A percentile compares a stretch with the other conserved stretches of the same genome.
These are phyloP conservation scores for Rhodotorula sp. DNA, from an alignment of 1,284 basidiomycete genomes.

Conservation along the genomic window DNA sequence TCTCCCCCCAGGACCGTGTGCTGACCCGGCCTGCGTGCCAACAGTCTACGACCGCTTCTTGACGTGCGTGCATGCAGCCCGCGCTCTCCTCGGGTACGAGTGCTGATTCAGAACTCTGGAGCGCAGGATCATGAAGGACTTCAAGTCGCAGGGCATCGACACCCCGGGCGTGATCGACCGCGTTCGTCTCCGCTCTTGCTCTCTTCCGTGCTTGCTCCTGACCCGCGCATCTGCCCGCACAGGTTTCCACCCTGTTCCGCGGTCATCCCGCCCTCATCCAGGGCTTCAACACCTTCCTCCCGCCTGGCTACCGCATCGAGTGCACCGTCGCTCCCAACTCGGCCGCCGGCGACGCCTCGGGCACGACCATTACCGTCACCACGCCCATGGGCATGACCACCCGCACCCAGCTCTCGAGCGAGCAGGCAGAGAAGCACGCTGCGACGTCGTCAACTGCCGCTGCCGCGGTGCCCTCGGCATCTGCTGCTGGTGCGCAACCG, in stretches of 20 bases:
- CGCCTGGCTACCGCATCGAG: constrained; percentile 70
- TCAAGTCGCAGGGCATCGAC: constrained; percentile 94
- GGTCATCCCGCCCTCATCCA: constrained; percentile 92
- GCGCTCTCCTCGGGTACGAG: not conserved
- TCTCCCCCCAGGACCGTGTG: too few relatives aligned
- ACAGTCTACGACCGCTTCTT: constrained; percentile 43
- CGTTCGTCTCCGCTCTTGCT: constrained; percentile 11
- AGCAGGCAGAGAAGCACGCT: not conserved
- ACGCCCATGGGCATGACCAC: constrained; percentile 84
- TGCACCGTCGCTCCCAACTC: constrained; percentile 68
- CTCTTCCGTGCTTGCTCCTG: too few relatives aligned
- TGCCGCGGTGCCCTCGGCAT: not conserved
- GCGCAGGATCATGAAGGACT: constrained; percentile 67
- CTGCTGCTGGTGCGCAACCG: not conserved
- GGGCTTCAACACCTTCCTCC: constrained; percentile 99
- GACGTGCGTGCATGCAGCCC: constrained; percentile 13
- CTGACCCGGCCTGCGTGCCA: not conserved
- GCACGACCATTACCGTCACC: constrained; percentile 76
- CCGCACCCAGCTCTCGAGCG: constrained; percentile 51
- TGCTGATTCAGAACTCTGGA: not conserved
- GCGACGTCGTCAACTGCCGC: not conserved
- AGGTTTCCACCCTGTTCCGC: constrained; percentile 87
- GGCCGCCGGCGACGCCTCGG: constrained; percentile 19
- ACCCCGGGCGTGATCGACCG: constrained; percentile 98
- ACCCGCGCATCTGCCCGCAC: not conserved